Conservation (phyloP, 208 protist species). For the Leishmania martiniquensis region DNA sequence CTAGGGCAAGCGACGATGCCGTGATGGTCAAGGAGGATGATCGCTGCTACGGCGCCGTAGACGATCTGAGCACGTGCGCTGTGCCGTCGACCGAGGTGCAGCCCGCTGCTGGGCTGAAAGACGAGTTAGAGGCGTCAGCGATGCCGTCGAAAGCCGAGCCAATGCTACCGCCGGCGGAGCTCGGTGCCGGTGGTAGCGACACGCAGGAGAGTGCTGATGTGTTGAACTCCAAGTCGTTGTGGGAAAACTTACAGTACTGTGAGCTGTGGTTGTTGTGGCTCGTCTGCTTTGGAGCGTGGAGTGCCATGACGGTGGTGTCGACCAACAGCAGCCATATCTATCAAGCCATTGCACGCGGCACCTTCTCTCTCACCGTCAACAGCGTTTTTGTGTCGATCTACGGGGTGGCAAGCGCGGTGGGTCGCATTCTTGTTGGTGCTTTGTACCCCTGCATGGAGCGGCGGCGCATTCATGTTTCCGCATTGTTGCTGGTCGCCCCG, state of each 20-base stretch:
- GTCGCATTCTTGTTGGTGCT: constrained; percentile 67
- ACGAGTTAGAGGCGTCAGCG: neutral
- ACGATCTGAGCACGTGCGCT: neutral
- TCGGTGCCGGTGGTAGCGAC: neutral
- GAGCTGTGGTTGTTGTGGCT: constrained; percentile 89
- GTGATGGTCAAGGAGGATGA: neutral
- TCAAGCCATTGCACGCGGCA: constrained; percentile 55
- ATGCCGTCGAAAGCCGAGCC: neutral
- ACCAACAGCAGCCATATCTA: constrained; percentile 85
- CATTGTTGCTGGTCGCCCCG: constrained; percentile 54
- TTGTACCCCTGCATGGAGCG: constrained; percentile 52
- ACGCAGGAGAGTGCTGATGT: neutral
- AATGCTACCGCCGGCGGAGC: neutral
- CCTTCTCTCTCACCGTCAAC: constrained; percentile 69
- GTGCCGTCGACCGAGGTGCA: neutral
- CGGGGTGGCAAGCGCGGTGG: constrained; percentile 77
- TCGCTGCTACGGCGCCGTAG: neutral
- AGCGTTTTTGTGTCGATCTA: constrained; percentile 82
- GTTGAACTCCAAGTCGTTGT: constrained; percentile 56
- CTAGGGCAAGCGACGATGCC: neutral
- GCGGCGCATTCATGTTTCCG: constrained; percentile 37
- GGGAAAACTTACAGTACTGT: constrained; percentile 50
- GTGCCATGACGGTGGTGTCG: constrained; percentile 75
- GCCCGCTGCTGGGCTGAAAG: neutral
- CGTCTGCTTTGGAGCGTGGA: constrained; percentile 79